Evolutionary conservation across 2,329 filamentous ascomycete species (phyloP), one percentile per base, ranked within the genome.

Genomic region (Blastomyces silverae): DNA sequence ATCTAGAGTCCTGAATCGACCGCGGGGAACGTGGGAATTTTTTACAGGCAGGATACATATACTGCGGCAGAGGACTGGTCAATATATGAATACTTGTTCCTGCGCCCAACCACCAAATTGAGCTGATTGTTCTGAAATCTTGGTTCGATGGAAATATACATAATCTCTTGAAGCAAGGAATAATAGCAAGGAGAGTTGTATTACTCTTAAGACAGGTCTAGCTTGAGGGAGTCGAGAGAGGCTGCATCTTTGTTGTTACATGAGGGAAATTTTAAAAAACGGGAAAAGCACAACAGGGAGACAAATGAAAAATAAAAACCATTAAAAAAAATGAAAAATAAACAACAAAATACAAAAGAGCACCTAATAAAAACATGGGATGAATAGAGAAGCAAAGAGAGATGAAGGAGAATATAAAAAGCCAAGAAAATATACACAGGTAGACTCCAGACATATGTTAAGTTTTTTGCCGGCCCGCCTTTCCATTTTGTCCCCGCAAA

Each of bases 161-260:
- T n/a, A 37, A 37, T 10, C 34, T 37, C 34, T 37, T 37, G 34
- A 37, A 37, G 34, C 34, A 17, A 46, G n/a, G 22, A 31, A 22
- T 10, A 48, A 34, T 25, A 13, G 13, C 15, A 46, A 17, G 22
- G 44, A 46, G 39, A 25, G 28, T 34, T 50, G 34, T 61, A 61
- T 63, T 63, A 25, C 25, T 25, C 8, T 63, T 63, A 65, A 63
- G 31, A 63, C 61, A 60, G 37, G 37, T 63, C 61, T 58, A 59
- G 50, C 62, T 64, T 57, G 57, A 60, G 58, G 46, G 65, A 66
- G 65, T 57, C 50, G 63, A 63, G 61, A 63, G 50, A 31, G 52
- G 50, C 39, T 25, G 42, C 28, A 46, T 63, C 48, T 42, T 44
- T 63, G 37, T 55, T 63, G 61, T 56, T 48, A 44, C 39, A 63